Evolutionary conservation across 2,329 filamentous ascomycete genomes (phyloP).

Genomic region (Neonectria magnoliae): DNA sequence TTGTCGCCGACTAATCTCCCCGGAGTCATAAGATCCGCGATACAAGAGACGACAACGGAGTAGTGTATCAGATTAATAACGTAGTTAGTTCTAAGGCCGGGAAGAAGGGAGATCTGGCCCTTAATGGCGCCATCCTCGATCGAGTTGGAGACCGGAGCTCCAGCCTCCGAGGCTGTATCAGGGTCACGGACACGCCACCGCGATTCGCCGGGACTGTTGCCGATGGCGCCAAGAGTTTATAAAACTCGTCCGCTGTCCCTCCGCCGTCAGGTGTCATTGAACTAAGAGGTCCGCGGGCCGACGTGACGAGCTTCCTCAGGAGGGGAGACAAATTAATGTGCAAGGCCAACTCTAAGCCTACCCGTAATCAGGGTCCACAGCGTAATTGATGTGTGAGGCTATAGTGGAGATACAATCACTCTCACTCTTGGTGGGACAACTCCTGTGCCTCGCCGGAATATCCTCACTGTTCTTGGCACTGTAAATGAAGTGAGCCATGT

Average conservation of each 20-base stretch:
- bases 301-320: not conserved
- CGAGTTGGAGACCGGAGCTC: slow-evolving; percentile 27
- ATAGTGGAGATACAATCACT: not conserved
- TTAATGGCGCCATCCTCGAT: slow-evolving; percentile 2
- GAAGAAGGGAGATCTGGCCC: not conserved
- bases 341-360: not conserved
- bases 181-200: slow-evolving; percentile 1
- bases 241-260: not conserved
- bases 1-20: not conserved
- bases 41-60: not conserved
- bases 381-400: not conserved
- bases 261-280: not conserved
- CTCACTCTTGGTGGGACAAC: not conserved
- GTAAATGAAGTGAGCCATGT: not conserved
- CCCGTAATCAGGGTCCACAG: not conserved
- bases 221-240: not conserved
- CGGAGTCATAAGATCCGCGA: slow-evolving; percentile 10
- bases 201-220: not conserved
- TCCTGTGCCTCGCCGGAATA: not conserved
- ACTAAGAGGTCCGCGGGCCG: not conserved
- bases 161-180: slow-evolving; percentile 26
- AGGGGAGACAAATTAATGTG: not conserved
- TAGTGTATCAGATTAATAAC: not conserved
- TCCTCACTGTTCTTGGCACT: not conserved
- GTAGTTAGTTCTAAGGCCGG: not conserved